A percentile compares a stretch with the other conserved stretches of the same genome.
These are phyloP conservation scores for Przewalskia tangutica DNA, from an alignment of 257 asterid species.

Conservation along the genomic window DNA sequence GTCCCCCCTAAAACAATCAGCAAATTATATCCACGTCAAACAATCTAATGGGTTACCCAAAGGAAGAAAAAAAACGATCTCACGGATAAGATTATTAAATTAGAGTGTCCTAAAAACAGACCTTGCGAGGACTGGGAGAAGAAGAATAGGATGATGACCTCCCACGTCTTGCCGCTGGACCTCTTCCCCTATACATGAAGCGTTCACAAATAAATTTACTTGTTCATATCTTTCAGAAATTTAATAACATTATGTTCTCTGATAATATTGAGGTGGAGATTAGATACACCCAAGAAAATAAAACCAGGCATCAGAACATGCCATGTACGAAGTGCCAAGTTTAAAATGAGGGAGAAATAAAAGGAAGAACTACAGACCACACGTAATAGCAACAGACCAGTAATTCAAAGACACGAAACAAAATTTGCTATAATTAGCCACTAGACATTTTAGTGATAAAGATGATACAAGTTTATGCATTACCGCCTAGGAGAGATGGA, in stretches of 20 bases:
- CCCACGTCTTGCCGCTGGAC: slow-evolving; percentile 29
- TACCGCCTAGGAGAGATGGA: slow-evolving; percentile 86
- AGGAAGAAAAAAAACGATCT: not conserved
- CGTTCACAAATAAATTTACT: not conserved
- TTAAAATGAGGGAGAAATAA: not conserved
- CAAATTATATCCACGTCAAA: not conserved
- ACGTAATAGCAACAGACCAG: not conserved
- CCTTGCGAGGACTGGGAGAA: slow-evolving; percentile 43
- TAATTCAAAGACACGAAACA: not conserved
- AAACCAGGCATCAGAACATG: not conserved
- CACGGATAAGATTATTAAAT: not conserved
- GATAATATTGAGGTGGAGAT: not conserved
- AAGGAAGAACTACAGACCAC: not conserved
- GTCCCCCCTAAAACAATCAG: slow-evolving; percentile 28
- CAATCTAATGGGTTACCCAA: not conserved
- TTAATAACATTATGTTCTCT: not conserved
- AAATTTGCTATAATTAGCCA: not conserved
- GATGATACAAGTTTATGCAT: not conserved
- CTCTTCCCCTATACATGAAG: slow-evolving; percentile 28
- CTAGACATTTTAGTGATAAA: not conserved
- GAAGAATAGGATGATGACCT: slow-evolving; percentile 35
- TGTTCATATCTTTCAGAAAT: not conserved
- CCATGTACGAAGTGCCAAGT: not conserved
- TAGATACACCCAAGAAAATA: not conserved
- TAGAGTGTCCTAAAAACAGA: not conserved